Conservation (phyloP, 441 rosid genomes). For the Omphalea diandra region DNA sequence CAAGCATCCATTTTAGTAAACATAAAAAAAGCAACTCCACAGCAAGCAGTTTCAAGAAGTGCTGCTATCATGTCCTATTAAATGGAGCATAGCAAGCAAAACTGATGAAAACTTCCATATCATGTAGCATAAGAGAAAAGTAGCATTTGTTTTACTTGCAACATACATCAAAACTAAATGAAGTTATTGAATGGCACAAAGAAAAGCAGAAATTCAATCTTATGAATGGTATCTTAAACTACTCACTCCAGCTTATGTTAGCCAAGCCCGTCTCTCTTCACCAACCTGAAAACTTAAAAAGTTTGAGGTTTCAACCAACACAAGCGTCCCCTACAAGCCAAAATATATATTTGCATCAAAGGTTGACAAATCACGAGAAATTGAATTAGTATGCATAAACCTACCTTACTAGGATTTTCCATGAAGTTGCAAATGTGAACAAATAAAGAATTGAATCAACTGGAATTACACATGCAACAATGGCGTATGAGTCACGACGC, state of each 20-base stretch:
- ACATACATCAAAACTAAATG: background rate
- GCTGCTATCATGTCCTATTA: background rate
- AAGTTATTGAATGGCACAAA: background rate
- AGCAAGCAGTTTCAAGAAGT: background rate
- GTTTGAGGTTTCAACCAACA: background rate
- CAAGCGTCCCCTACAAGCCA: background rate
- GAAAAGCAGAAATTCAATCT: background rate
- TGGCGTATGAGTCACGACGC: background rate
- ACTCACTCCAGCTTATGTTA: background rate
- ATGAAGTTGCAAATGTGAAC: background rate
- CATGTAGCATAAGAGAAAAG: background rate
- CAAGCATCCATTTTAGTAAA: background rate
- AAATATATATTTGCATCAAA: background rate
- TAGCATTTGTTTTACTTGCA: background rate
- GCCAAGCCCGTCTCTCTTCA: background rate
- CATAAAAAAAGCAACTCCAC: background rate
- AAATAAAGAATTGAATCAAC: background rate
- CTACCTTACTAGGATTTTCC: background rate
- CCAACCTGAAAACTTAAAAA: background rate
- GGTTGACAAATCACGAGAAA: background rate
- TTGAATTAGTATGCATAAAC: background rate
- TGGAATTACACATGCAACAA: background rate
- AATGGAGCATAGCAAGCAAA: background rate
- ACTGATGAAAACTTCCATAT: background rate
- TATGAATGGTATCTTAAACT: background rate